A percentile compares a stretch with the other conserved stretches of the same genome.
These are phyloP conservation scores for Geosmithia putterillii DNA, from an alignment of 2,329 filamentous ascomycete genomes.

Conservation along the genomic window DNA sequence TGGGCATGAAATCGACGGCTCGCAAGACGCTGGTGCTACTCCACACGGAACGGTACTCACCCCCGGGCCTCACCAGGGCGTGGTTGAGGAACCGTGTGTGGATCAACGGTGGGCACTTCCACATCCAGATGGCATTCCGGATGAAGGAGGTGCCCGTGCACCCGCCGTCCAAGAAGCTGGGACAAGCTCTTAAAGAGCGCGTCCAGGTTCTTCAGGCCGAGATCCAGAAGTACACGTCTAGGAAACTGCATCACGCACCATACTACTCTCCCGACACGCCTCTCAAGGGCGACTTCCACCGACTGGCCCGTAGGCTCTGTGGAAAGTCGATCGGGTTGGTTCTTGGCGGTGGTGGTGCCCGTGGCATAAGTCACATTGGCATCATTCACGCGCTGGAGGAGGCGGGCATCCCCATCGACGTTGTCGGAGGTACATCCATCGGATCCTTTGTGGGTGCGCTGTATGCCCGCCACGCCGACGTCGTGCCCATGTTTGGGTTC, in stretches of 20 bases:
- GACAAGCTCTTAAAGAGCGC: constrained; percentile 76
- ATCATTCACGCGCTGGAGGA: constrained; percentile 94
- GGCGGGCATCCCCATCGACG: constrained; percentile 88
- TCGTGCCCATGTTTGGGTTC: constrained; percentile 91
- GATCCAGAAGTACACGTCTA: constrained; percentile 94
- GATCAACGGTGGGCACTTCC: constrained; percentile 97
- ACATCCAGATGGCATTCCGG: constrained; percentile 89
- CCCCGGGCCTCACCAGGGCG: constrained; percentile 69
- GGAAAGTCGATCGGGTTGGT: constrained; percentile 93
- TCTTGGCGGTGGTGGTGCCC: constrained; percentile 82
- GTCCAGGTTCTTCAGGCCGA: constrained; percentile 94
- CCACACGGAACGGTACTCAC: constrained; percentile 79
- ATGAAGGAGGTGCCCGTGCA: constrained; percentile 65
- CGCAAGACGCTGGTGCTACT: constrained; percentile 84
- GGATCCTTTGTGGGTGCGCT: constrained; percentile 90
- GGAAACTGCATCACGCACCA: constrained; percentile 69
- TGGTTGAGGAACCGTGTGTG: constrained; percentile 91
- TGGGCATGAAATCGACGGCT: constrained; percentile 95
- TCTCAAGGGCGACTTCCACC: constrained; percentile 94
- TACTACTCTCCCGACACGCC: constrained; percentile 86
- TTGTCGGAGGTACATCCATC: constrained; percentile 92
- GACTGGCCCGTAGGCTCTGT: constrained; percentile 77
- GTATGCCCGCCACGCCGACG: constrained; percentile 90
- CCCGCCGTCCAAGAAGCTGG: constrained; percentile 63
- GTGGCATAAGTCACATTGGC: constrained; percentile 85